Conservation (phyloP, 1,139 yeast genomes). For the Yamadazyma friedrichii region DNA sequence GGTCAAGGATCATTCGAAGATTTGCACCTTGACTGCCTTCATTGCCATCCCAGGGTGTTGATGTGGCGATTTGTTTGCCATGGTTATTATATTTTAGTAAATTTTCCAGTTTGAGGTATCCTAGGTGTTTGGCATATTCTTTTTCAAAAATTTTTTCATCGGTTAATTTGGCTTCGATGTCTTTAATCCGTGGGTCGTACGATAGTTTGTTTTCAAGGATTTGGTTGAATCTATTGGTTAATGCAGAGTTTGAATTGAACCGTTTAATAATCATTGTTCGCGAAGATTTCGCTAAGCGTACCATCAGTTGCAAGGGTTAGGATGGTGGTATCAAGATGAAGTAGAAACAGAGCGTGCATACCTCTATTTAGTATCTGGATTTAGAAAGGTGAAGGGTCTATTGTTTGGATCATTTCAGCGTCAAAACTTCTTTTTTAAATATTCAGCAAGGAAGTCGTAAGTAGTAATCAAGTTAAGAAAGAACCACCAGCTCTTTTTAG, state of each 20-base stretch:
- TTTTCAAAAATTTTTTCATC: constrained; percentile 16
- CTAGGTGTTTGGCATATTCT: constrained; percentile 21
- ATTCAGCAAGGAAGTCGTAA: too few relatives aligned
- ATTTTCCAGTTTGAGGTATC: constrained; percentile 29
- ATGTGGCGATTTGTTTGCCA: constrained; percentile 43
- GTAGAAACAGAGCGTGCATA: too few relatives aligned
- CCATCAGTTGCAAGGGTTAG: too few relatives aligned
- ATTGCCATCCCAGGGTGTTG: constrained; percentile 68
- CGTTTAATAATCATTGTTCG: background rate
- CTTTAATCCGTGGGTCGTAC: constrained; percentile 17
- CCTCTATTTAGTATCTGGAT: too few relatives aligned
- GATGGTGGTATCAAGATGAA: too few relatives aligned
- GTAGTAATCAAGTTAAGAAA: too few relatives aligned
- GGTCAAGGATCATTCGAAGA: constrained; percentile 63
- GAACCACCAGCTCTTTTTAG: too few relatives aligned
- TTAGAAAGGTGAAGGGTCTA: too few relatives aligned
- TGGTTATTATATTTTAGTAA: constrained; percentile 38
- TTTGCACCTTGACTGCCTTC: constrained; percentile 54
- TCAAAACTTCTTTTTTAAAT: too few relatives aligned
- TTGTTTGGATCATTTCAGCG: too few relatives aligned
- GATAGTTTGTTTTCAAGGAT: constrained; percentile 29
- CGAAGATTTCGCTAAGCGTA: background rate
- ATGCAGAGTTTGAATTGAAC: constrained; percentile 12
- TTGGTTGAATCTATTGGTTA: constrained; percentile 25
- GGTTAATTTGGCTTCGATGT: constrained; percentile 11